Evolutionary conservation across 1,284 basidiomycete genomes (phyloP).

Genomic region (Moniliella sp.): DNA sequence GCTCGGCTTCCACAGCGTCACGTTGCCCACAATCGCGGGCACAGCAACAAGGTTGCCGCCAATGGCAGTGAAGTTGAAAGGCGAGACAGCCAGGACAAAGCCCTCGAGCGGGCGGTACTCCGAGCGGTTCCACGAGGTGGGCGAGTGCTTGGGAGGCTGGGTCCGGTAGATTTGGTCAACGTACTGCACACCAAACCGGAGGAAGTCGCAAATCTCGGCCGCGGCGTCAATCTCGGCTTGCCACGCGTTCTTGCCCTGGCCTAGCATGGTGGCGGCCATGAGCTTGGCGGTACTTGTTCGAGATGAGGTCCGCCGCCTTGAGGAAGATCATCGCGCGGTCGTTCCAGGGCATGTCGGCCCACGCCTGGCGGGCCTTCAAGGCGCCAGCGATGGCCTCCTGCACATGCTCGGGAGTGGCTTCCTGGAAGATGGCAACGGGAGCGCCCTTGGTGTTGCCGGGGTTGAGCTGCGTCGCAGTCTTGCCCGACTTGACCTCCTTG

Average conservation of each 20-base stretch:
- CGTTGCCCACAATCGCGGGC: slow-evolving; percentile 82
- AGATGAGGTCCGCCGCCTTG: slow-evolving; percentile 59
- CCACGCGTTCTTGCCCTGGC: slow-evolving; percentile 97
- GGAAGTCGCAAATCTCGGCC: slow-evolving; percentile 82
- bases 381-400: slow-evolving; percentile 65
- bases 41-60: slow-evolving; percentile 36
- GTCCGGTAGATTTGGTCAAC: slow-evolving; percentile 79
- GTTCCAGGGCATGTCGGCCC: slow-evolving; percentile 85
- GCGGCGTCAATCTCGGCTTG: slow-evolving; percentile 99
- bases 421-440: slow-evolving; percentile 59
- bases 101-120: slow-evolving; percentile 93
- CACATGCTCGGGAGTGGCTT: slow-evolving; percentile 51
- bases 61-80: slow-evolving; percentile 71
- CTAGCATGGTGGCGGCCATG: slow-evolving; percentile 87
- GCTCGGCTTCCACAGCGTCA: slow-evolving; percentile 89
- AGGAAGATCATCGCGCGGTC: slow-evolving; percentile 93
- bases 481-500: slow-evolving; percentile 62
- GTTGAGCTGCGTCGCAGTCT: slow-evolving; percentile 38
- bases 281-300: slow-evolving; percentile 83
- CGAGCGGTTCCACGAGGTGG: slow-evolving; percentile 80
- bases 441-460: slow-evolving; percentile 44
- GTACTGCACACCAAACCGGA: slow-evolving; percentile 86
- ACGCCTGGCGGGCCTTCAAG: slow-evolving; percentile 59
- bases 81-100: slow-evolving; percentile 86
- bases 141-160: slow-evolving; percentile 66